Conservation (phyloP, 129 eudicot species). For the Oenanthe sinensis region DNA sequence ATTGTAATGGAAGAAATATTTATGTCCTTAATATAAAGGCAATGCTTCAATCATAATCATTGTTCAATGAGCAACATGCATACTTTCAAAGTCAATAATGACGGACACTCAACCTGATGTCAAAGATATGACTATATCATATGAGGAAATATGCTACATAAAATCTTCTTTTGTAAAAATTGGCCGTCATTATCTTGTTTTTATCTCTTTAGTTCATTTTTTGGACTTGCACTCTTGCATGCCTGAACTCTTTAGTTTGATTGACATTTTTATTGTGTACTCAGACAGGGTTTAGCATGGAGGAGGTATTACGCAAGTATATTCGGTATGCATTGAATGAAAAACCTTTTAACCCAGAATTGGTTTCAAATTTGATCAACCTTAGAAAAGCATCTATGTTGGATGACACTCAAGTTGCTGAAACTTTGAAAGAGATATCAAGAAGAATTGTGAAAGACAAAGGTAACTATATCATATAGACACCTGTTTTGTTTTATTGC, state of each 20-base stretch:
- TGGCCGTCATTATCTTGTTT: not conserved
- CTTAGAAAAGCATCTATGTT: conserved; percentile 70
- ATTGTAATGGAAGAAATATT: not conserved
- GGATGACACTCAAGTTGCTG: conserved; percentile 76
- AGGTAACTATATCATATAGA: conserved; percentile 44
- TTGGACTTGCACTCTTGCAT: not conserved
- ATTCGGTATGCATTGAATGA: conserved; percentile 87
- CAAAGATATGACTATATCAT: not conserved
- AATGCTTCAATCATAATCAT: not conserved
- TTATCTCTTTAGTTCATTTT: not conserved
- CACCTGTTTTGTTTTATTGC: too few relatives aligned
- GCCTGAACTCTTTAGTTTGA: conserved; percentile 11
- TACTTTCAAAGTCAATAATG: not conserved
- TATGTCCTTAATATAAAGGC: not conserved
- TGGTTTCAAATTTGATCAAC: conserved; percentile 62
- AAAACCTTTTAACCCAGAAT: conserved; percentile 70
- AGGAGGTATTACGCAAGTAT: conserved; percentile 83
- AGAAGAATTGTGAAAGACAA: conserved; percentile 78
- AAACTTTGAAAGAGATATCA: conserved; percentile 78
- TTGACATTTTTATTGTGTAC: conserved; percentile 21
- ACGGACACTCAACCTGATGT: not conserved
- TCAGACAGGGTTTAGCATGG: conserved; percentile 89
- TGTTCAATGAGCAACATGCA: not conserved
- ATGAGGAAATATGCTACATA: not conserved
- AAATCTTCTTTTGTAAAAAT: not conserved